Evolutionary conservation across 78 protist genomes (phyloP), one percentile per base, ranked within the genome.

Genomic region (Dictyostelium intermedium): DNA sequence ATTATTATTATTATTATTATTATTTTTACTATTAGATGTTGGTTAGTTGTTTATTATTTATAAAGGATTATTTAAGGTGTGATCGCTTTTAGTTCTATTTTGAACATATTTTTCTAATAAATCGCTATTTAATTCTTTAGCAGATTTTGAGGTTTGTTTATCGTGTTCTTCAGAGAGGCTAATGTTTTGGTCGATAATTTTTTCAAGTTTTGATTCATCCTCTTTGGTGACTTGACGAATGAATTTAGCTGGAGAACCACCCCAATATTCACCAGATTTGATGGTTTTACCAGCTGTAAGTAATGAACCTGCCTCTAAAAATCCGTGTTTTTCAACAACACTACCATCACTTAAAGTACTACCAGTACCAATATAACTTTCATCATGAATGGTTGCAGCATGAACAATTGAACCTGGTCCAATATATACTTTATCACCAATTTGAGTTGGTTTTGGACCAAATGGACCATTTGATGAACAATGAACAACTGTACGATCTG

Each of bases 371-470:
- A 89, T 80, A 73, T 69, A 66, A n/a, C 34, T 60, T 13, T 69
- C 93, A 56, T 79, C 93, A 34, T 80, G 85, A 32, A 89, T 80
- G 27, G 16, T 35, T 47, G 81, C 70, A 5, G 83, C 93, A 23
- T 89, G 93, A 30, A 89, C 16, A 39, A 89, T 89, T 27, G 93
- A 37, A 50, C 93, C 93, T 80, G 93, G 86, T 6, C 93, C 93
- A 34, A 89, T 80, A 56, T 69, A 89, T 7, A 89, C 93, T 45
- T 76, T 82, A n/a, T 78, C 35, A 47, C 93, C 93, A 69, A 89
- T 63, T 25, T 39, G 20, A 11, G 93, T 89, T 37, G 93, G 61
- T 47, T 74, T 78, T 50, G 78, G 74, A 34, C 93, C 93, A 39
- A 63, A 27, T 78, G 93, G 93, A 13, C 93, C 93, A 9, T 35